Conservation (phyloP, 2,329 filamentous ascomycete genomes). For the Alternaria sp. region DNA sequence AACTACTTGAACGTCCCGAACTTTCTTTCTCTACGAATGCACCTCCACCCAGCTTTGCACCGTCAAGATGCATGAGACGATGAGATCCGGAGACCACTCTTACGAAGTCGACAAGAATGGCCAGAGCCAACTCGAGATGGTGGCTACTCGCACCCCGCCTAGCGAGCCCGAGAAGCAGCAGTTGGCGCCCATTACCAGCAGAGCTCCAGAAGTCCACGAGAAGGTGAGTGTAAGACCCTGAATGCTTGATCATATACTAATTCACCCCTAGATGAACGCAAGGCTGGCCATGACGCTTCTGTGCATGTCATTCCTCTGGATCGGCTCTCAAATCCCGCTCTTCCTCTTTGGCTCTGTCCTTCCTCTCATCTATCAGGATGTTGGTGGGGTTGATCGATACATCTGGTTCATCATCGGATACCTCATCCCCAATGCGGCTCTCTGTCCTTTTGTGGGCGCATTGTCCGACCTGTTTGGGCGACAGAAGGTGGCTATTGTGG, state of each 20-base stretch:
- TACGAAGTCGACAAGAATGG: slow-evolving; percentile 17
- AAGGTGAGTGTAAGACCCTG: slow-evolving; percentile 17
- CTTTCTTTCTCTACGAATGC: not conserved
- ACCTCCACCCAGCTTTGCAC: not conserved
- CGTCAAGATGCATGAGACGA: slow-evolving; percentile 15
- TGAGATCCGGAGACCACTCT: slow-evolving; percentile 1
- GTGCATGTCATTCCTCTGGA: slow-evolving; percentile 67
- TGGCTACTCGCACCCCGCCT: slow-evolving; percentile 18
- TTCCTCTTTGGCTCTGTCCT: slow-evolving; percentile 53
- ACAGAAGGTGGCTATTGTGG: slow-evolving; percentile 41
- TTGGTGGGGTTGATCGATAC: slow-evolving; percentile 66
- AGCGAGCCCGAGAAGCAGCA: slow-evolving; percentile 28
- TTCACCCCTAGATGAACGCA: slow-evolving; percentile 28
- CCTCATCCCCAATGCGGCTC: slow-evolving; percentile 62
- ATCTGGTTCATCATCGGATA: slow-evolving; percentile 62
- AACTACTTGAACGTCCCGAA: slow-evolving; percentile 9
- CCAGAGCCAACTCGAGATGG: slow-evolving; percentile 22
- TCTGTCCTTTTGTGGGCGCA: slow-evolving; percentile 68
- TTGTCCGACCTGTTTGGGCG: slow-evolving; percentile 44
- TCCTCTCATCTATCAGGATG: slow-evolving; percentile 62
- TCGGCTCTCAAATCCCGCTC: slow-evolving; percentile 65
- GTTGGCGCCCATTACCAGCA: slow-evolving; percentile 17
- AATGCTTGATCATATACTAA: not conserved
- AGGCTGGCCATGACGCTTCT: slow-evolving; percentile 61
- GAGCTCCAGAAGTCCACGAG: slow-evolving; percentile 30